A percentile compares a stretch with the other conserved stretches of the same genome.
Conservation (phyloP, 1,284 basidiomycete species). For the Trichosporon faecale region DNA sequence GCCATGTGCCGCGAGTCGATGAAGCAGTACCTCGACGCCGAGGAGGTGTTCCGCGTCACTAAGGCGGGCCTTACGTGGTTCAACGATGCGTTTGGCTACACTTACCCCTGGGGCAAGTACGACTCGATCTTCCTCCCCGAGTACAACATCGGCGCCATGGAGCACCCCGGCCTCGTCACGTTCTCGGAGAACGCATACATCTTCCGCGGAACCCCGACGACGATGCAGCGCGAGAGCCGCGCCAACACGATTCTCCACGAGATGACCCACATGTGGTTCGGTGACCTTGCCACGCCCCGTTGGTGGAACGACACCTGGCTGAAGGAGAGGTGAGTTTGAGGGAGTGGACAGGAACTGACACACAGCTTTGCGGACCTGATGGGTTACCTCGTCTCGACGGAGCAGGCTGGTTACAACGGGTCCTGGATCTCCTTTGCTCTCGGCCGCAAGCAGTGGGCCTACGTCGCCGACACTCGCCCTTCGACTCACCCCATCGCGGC, state of each 20-base stretch:
- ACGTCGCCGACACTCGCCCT: slow-evolving; percentile 12
- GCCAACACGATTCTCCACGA: slow-evolving; percentile 17
- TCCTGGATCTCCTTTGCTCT: slow-evolving; percentile 16
- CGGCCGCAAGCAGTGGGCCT: slow-evolving; percentile 16
- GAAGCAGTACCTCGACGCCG: slow-evolving; percentile 16
- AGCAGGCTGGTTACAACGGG: slow-evolving; percentile 12
- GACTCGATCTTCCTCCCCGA: slow-evolving; percentile 20
- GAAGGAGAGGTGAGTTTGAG: slow-evolving; percentile 13
- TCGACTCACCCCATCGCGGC: slow-evolving; percentile 17
- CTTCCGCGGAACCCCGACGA: slow-evolving; percentile 17
- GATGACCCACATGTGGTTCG: slow-evolving; percentile 21
- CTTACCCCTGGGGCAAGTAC: slow-evolving; percentile 22
- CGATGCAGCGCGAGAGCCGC: slow-evolving; percentile 10
- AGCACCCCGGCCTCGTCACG: slow-evolving; percentile 18
- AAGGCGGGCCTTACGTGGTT: slow-evolving; percentile 16
- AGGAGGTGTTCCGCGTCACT: slow-evolving; percentile 17
- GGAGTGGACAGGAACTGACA: not conserved
- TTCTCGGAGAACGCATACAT: slow-evolving; percentile 16
- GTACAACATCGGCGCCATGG: slow-evolving; percentile 22
- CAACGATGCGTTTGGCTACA: slow-evolving; percentile 14
- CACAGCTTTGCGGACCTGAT: slow-evolving; percentile 17
- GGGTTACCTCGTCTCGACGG: slow-evolving; percentile 16
- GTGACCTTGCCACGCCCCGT: slow-evolving; percentile 12
- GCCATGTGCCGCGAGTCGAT: slow-evolving; percentile 18
- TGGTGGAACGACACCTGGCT: slow-evolving; percentile 22